Evolutionary conservation across 176 grass and related monocot genomes (phyloP), one percentile per base, ranked within the genome.

Genomic region (maize (Zea mays)): DNA sequence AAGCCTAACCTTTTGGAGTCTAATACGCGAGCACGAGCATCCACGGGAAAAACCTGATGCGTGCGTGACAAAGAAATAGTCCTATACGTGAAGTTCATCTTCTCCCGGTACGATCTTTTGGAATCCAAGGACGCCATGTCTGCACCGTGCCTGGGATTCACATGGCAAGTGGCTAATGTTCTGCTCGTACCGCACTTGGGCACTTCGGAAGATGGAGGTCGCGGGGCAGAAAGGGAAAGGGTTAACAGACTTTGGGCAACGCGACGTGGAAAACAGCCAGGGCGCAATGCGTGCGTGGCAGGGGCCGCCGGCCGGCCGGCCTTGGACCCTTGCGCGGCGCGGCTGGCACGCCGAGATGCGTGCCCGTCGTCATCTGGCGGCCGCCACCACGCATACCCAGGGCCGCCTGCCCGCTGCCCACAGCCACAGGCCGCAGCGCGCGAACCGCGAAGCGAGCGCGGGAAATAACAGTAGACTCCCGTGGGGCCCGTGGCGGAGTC

Each of bases 281-380:
- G 40, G 37, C 54, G 4, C 9, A 60, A 17, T 43, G 35, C 69
- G 8, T 4, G 38, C 64, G 13, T 44, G 76, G 38, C n/a, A n/a
- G 8, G 14, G 5, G 20, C 17, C 38, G 63, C 15, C 39, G 39
- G 67, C 67, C 33, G 10, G 44, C 4, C 8, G 16, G 47, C 16
- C 17, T 20, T 51, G 16, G 75, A 60, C 13, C 27, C 27, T 43
- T 35, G 69, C 45, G 3, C 34, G 62, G 42, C 43, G 42, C 43
- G 27, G 48, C 27, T 69, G 73, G 65, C 56, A 2, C 73, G 55
- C 8, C 54, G 74, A 71, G 82, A 71, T 78, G 82, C 74, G 82
- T 70, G 73, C 65, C 51, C 5, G 49, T 33, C 11, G 35, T 35
- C 42, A 38, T 21, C 14, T 3, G 5, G 65, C 77, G 51, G 77